phyloP scores from a whole-genome alignment of 495 filamentous ascomycete species.

The Penicillium ochrochloron region DNA sequence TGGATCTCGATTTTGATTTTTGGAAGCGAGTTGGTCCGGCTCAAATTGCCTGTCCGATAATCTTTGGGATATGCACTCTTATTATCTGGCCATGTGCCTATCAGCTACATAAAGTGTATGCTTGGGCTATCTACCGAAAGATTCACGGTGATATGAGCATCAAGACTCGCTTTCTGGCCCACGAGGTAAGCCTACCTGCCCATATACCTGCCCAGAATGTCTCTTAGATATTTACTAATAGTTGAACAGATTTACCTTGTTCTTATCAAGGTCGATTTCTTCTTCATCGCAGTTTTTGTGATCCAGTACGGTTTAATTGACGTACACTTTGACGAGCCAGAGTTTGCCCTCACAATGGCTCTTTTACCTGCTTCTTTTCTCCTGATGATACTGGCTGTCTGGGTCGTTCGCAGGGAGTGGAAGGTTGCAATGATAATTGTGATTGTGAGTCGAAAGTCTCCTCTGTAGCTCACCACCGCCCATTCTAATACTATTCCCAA shows the following conservation, averaged over 20 bases:
- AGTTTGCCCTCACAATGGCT: constrained; percentile 28
- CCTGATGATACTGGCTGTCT: constrained; percentile 24
- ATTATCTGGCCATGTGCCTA: constrained; percentile 24
- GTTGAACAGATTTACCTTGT: constrained; percentile 25
- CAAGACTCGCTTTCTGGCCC: constrained; percentile 21
- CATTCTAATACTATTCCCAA: background rate
- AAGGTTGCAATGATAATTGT: constrained; percentile 17
- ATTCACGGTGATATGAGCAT: constrained; percentile 23
- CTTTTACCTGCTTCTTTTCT: constrained; percentile 26
- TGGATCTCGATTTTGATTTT: constrained; percentile 20
- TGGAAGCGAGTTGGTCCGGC: constrained; percentile 23
- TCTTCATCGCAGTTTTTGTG: constrained; percentile 29
- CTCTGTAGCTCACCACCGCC: background rate
- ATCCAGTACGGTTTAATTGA: constrained; percentile 31
- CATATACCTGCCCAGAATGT: no score
- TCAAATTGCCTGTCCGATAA: constrained; percentile 18
- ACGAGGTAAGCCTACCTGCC: constrained; percentile 21
- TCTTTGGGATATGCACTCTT: constrained; percentile 23
- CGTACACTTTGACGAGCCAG: constrained; percentile 32
- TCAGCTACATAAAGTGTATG: constrained; percentile 28
- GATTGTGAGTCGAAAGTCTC: constrained; percentile 17
- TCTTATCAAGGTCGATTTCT: constrained; percentile 27
- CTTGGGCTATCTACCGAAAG: constrained; percentile 30
- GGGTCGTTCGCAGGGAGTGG: constrained; percentile 21
- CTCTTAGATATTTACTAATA: background rate